A percentile compares a stretch with the other conserved stretches of the same genome.
Evolutionary conservation across 2,329 filamentous ascomycete species (phyloP).

Genomic region (Penicillium sp.): DNA sequence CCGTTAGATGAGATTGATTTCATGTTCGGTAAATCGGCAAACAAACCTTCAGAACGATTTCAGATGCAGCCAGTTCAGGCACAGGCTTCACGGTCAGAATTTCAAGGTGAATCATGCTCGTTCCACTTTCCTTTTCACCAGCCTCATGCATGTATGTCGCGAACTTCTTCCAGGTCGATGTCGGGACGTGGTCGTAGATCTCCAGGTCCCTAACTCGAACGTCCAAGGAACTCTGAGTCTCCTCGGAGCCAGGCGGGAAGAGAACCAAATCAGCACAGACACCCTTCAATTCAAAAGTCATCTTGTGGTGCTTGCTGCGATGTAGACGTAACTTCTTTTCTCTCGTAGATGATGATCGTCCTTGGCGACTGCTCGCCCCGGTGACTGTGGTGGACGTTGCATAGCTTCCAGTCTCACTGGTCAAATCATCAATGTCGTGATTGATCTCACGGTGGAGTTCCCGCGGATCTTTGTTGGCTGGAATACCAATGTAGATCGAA

Average conservation of each 20-base stretch:
- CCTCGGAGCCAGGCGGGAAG: slow-evolving; percentile 73
- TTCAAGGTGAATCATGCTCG: slow-evolving; percentile 88
- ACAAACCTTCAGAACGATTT: slow-evolving; percentile 74
- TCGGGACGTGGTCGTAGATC: slow-evolving; percentile 90
- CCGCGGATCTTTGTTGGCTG: slow-evolving; percentile 78
- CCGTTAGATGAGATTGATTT: slow-evolving; percentile 11
- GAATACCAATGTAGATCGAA: slow-evolving; percentile 95
- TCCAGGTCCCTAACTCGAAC: slow-evolving; percentile 80
- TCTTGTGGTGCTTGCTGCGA: slow-evolving; percentile 89
- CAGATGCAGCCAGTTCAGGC: slow-evolving; percentile 79
- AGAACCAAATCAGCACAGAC: slow-evolving; percentile 79
- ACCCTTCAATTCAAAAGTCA: slow-evolving; percentile 88
- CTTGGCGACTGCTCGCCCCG: slow-evolving; percentile 39
- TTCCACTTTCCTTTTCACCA: slow-evolving; percentile 80
- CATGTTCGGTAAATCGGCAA: slow-evolving; percentile 6
- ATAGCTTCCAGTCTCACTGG: slow-evolving; percentile 86
- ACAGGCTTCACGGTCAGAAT: slow-evolving; percentile 85
- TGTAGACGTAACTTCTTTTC: slow-evolving; percentile 70
- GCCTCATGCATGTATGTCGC: slow-evolving; percentile 88
- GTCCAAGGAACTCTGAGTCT: slow-evolving; percentile 86
- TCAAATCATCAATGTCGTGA: slow-evolving; percentile 78
- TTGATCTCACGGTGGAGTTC: slow-evolving; percentile 85
- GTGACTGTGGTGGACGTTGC: slow-evolving; percentile 67
- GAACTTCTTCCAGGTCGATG: slow-evolving; percentile 98
- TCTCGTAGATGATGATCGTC: slow-evolving; percentile 38